A percentile compares a stretch with the other conserved stretches of the same genome.
Conservation (phyloP, 106 monocot genomes). For the Dendrobium catenatum region DNA sequence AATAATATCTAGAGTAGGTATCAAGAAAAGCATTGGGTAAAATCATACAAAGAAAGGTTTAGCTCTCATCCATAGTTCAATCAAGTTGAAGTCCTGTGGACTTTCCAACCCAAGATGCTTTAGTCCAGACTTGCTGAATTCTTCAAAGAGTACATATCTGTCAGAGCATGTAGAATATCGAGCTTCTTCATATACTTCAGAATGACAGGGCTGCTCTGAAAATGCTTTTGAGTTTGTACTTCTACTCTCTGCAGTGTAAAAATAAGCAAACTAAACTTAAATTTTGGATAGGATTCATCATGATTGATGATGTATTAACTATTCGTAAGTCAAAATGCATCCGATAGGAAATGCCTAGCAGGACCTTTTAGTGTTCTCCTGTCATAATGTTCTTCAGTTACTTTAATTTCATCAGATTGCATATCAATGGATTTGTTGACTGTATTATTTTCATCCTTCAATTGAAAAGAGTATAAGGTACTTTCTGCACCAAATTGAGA, state of each 20-base stretch:
- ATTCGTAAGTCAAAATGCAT: not conserved
- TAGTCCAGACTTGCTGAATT: conserved; percentile 49
- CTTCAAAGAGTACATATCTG: conserved; percentile 45
- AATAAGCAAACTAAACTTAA: not conserved
- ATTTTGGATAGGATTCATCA: not conserved
- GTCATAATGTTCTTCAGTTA: conserved; percentile 1
- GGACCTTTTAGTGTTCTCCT: not conserved
- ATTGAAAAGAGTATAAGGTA: not conserved
- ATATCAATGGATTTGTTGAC: not conserved
- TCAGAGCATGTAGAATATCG: conserved; percentile 4
- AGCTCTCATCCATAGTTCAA: conserved; percentile 48
- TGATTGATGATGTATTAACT: not conserved
- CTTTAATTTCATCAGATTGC: conserved; percentile 14
- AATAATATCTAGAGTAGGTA: not conserved
- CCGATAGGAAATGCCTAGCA: not conserved
- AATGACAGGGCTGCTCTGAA: not conserved
- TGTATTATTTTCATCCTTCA: conserved; percentile 6
- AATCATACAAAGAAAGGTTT: conserved; percentile 49
- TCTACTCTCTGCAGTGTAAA: conserved; percentile 8
- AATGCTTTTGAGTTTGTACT: not conserved
- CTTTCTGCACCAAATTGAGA: conserved; percentile 16
- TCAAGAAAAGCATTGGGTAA: not conserved
- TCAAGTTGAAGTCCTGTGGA: conserved; percentile 30
- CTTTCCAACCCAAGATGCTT: conserved; percentile 38
- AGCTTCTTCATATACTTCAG: conserved; percentile 10